phyloP scores from a whole-genome alignment of 176 grass and related monocot genomes.

The Musa itinerans region DNA sequence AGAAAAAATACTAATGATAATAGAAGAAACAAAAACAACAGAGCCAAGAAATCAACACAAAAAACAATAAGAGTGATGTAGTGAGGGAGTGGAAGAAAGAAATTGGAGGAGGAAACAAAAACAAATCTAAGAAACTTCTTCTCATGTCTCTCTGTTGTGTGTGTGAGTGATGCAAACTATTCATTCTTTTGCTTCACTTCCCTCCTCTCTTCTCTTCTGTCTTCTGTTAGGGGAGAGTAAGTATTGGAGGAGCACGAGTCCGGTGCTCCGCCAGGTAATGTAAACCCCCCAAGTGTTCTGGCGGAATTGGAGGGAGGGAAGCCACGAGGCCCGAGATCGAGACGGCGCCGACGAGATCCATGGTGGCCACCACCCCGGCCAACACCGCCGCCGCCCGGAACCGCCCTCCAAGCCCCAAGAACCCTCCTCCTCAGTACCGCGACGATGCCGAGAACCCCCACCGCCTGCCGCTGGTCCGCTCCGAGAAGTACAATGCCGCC shows the following conservation, averaged over 20 bases:
- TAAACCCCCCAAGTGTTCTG: background rate
- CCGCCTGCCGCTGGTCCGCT: constrained; percentile 1
- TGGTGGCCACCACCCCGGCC: constrained; percentile 4
- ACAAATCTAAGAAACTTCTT: no score
- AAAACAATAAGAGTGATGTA: no score
- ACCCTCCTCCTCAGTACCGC: background rate
- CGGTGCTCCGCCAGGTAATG: no score
- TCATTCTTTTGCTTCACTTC: background rate
- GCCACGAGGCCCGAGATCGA: background rate
- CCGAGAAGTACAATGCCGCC: constrained; percentile 11
- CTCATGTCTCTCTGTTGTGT: no score
- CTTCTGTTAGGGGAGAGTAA: background rate
- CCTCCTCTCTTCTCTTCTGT: background rate
- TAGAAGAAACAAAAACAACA: no score
- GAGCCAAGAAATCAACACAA: no score
- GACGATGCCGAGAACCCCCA: background rate
- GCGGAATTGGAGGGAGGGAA: background rate
- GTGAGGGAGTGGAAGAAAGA: no score
- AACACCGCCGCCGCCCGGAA: background rate
- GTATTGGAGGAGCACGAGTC: background rate
- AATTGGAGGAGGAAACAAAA: no score
- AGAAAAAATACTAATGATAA: no score
- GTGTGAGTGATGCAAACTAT: no score
- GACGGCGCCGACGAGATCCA: constrained; percentile 1
- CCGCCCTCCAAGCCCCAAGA: background rate